Conservation (phyloP, 1,284 basidiomycete species). For the Microbotryum violaceum region DNA sequence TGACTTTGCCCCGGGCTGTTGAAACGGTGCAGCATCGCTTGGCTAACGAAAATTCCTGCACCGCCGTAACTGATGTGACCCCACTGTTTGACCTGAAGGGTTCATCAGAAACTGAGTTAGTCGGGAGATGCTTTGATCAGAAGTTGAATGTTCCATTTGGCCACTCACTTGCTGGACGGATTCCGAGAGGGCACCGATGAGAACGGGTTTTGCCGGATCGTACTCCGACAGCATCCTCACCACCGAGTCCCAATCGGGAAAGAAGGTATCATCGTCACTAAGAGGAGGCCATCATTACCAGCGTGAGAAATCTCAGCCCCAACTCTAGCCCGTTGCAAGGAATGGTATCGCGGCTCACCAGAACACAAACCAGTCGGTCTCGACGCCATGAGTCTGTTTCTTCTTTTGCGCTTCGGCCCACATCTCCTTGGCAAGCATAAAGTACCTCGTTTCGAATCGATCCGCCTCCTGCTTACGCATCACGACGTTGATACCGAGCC, state of each 20-base stretch:
- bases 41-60: constrained; percentile 31
- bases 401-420: constrained; percentile 20
- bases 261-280: constrained; percentile 37
- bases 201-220: constrained; percentile 12
- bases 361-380: constrained; percentile 33
- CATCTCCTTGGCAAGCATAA: constrained; percentile 31
- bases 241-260: constrained; percentile 29
- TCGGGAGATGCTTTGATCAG: too few relatives aligned
- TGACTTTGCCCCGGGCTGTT: constrained; percentile 23
- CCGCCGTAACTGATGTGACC: constrained; percentile 34
- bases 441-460: constrained; percentile 33
- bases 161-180: constrained; percentile 27
- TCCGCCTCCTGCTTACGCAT: constrained; percentile 24
- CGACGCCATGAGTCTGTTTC: constrained; percentile 18
- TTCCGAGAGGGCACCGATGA: constrained; percentile 32
- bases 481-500: constrained; percentile 29
- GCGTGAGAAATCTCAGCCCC: too few relatives aligned
- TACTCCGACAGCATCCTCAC: constrained; percentile 22
- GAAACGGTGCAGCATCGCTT: constrained; percentile 25
- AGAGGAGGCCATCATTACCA: not conserved
- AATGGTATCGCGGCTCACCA: constrained; percentile 20
- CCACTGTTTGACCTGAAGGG: constrained; percentile 22
- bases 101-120: not conserved
- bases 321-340: not conserved
- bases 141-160: not conserved